Percentiles rank a stretch among this genome's conserved stretches.
phyloP scores from a whole-genome alignment of 331 rosid species.

The Quercus lobata region DNA sequence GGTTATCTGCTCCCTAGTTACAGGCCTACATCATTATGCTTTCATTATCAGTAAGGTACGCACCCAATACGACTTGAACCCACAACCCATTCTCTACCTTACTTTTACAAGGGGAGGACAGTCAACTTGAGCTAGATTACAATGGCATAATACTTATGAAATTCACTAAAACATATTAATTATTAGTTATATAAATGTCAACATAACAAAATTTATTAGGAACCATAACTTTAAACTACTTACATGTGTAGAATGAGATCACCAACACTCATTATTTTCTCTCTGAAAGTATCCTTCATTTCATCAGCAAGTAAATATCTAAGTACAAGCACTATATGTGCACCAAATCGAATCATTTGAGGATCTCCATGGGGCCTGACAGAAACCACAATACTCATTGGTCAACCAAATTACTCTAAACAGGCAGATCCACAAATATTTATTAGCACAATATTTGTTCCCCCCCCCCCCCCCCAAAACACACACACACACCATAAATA shows the following conservation, averaged over 20 bases:
- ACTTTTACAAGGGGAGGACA: no score
- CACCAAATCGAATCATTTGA: constrained; percentile 96
- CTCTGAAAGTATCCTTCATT: constrained; percentile 69
- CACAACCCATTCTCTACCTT: background rate
- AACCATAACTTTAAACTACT: constrained; percentile 34
- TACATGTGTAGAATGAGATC: constrained; percentile 95
- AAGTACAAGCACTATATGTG: constrained; percentile 95
- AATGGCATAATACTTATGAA: background rate
- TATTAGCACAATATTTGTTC: background rate
- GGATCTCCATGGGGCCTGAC: constrained; percentile 93
- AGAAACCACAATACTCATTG: constrained; percentile 17
- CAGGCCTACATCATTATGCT: no score
- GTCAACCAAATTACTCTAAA: constrained; percentile 19
- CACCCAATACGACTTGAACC: no score
- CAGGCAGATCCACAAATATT: constrained; percentile 4
- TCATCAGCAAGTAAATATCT: constrained; percentile 78
- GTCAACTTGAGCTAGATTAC: no score
- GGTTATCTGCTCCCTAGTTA: background rate
- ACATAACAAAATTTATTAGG: constrained; percentile 1
- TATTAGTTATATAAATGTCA: background rate
- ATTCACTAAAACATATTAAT: background rate
- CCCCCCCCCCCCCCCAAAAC: no score
- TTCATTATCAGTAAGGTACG: no score
- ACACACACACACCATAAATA: background rate
- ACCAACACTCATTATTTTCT: constrained; percentile 78